Evolutionary conservation across 192 early-diverging fungal species (phyloP), one percentile per base, ranked within the genome.

Genomic region (Gamsiella multidivaricata): DNA sequence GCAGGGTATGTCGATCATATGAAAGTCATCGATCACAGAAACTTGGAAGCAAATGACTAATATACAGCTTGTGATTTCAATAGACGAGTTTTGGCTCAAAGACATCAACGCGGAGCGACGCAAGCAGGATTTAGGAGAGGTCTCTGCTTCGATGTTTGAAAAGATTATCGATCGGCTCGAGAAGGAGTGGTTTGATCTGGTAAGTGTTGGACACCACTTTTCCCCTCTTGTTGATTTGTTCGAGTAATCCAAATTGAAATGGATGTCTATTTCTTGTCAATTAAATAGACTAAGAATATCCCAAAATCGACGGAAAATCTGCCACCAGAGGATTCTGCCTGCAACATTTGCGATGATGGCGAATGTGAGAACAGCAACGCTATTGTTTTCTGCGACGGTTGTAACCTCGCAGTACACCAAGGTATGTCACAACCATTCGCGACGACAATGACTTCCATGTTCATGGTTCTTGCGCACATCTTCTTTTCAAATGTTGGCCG

Each of bases 321-420:
- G 54, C 86, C 88, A 18, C 88, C 88, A 3, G 95, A 96, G 39
- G 97, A 99, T 64, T 88, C 91, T 0, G 87, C 88, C 6, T 99
- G 98, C 65, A 93, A 93, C 2, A 92, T 99, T 20, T 99, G 98
- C 82, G 95, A 97, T 65, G 96, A 98, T 66, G 94, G 95, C n/a
- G 98, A 99, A 84, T 93, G 94, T 81, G 98, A 99, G 83, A 99
- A 99, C 79, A 92, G 93, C 75, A 99, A 99, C 72, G 97, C 96
- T 0, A 99, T 99, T 54, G 98, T 99, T 7, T 99, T 97, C 69
- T 99, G 98, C 84, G 98, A 99, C 81, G 98, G 98, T 0, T 99
- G 98, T 80, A 97, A 99, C 76, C 79, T 99, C 53, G 97, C 97
- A 3, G 98, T 99, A 10, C 98, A 99, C 85, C 98, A 99, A 86